Percentiles rank a stretch among this genome's conserved stretches.
Evolutionary conservation across 1,139 yeast genomes (phyloP).

Genomic region (Diutina mesorugosa): DNA sequence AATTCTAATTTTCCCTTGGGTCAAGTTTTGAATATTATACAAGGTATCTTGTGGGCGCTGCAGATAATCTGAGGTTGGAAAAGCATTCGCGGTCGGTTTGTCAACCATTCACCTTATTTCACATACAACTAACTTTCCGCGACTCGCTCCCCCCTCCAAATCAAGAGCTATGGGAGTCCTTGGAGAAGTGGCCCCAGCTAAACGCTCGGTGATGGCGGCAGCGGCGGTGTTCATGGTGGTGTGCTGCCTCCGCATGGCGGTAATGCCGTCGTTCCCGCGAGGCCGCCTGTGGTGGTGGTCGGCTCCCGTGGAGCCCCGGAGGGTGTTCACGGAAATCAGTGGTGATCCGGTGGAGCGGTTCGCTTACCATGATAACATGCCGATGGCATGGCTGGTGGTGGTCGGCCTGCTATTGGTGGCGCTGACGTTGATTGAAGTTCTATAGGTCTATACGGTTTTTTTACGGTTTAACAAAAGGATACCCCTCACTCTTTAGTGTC

Average conservation of each 20-base stretch:
- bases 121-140: neutral
- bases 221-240: neutral
- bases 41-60: neutral
- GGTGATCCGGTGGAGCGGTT: neutral
- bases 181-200: neutral
- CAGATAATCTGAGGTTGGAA: neutral
- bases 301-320: neutral
- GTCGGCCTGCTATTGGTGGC: neutral
- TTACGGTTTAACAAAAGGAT: too few species aligned
- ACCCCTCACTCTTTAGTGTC: conserved; percentile 36
- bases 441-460: neutral
- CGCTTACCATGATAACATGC: neutral
- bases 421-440: neutral
- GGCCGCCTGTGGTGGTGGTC: neutral
- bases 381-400: neutral
- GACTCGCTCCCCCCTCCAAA: neutral
- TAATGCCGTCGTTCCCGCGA: neutral
- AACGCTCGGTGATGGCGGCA: neutral
- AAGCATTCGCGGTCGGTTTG: neutral
- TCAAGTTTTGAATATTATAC: neutral
- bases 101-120: neutral
- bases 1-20: neutral
- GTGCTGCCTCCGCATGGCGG: neutral
- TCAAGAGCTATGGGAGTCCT: neutral
- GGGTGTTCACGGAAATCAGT: neutral